Conservation (phyloP, 148 eudicot species). For the Cornus florida region DNA sequence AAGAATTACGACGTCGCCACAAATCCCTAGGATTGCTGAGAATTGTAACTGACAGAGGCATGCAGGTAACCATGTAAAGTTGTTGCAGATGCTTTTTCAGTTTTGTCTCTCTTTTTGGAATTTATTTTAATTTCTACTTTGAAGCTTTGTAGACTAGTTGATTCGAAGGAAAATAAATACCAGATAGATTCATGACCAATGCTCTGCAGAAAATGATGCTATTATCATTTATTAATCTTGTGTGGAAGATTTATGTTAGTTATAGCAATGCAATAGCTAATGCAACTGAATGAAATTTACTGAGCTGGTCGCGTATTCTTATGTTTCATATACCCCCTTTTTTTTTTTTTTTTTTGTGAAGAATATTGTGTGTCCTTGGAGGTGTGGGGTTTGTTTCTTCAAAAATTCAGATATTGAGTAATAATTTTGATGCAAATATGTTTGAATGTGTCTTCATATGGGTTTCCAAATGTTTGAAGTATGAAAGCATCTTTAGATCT, state of each 20-base stretch:
- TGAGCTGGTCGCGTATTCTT: background rate
- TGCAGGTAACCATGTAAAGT: conserved; percentile 50
- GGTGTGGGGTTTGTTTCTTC: background rate
- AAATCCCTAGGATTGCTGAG: conserved; percentile 71
- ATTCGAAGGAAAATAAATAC: background rate
- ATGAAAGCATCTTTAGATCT: background rate
- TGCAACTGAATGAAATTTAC: background rate
- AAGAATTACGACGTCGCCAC: conserved; percentile 78
- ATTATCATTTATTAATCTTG: background rate
- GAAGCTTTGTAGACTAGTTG: background rate
- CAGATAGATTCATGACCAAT: background rate
- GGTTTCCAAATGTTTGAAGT: background rate
- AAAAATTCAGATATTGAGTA: background rate
- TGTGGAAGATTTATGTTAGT: background rate
- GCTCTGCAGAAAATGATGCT: background rate
- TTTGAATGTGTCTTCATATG: background rate
- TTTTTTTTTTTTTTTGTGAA: background rate
- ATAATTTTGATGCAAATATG: background rate
- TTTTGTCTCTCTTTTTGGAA: conserved; percentile 1
- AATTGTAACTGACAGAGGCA: conserved; percentile 86
- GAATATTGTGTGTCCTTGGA: background rate
- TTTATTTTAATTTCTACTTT: background rate
- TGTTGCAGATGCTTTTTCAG: background rate
- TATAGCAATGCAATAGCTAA: background rate
- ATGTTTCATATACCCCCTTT: background rate